Evolutionary conservation across 2,329 filamentous ascomycete genomes (phyloP).

Genomic region (Aspergillus sp.): DNA sequence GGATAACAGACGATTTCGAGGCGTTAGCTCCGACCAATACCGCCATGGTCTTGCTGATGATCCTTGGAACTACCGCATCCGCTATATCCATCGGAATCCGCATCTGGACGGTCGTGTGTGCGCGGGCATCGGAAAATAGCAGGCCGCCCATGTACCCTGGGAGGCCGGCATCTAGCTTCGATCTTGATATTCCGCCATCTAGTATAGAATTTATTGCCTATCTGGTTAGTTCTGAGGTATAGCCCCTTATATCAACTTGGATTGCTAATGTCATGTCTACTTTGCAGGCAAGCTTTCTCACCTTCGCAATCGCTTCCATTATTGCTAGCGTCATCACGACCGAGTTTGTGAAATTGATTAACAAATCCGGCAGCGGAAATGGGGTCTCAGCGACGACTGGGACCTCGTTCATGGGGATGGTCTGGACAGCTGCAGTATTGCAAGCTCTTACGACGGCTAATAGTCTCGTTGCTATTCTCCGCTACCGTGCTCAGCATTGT

Average conservation of each 20-base stretch:
- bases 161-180: background rate
- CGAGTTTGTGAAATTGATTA: constrained; percentile 9
- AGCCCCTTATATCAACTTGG: background rate
- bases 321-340: constrained; percentile 9
- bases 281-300: background rate
- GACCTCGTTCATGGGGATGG: constrained; percentile 3
- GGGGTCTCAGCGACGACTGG: constrained; percentile 4
- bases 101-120: background rate
- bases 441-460: background rate
- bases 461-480: background rate
- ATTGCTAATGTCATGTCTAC: background rate
- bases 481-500: background rate
- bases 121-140: background rate
- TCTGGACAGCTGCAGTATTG: constrained; percentile 9
- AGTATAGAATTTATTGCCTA: background rate
- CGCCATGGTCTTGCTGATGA: constrained; percentile 7
- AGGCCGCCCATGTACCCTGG: background rate
- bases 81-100: background rate
- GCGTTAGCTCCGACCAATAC: constrained; percentile 3
- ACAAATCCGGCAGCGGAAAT: background rate
- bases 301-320: background rate
- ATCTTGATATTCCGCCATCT: background rate
- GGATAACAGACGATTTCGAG: constrained; percentile 8
- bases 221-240: background rate
- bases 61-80: constrained; percentile 2